Evolutionary conservation across 805 yeast species (phyloP), one percentile per base, ranked within the genome.

Genomic region (Saccharomycopsis vini): DNA sequence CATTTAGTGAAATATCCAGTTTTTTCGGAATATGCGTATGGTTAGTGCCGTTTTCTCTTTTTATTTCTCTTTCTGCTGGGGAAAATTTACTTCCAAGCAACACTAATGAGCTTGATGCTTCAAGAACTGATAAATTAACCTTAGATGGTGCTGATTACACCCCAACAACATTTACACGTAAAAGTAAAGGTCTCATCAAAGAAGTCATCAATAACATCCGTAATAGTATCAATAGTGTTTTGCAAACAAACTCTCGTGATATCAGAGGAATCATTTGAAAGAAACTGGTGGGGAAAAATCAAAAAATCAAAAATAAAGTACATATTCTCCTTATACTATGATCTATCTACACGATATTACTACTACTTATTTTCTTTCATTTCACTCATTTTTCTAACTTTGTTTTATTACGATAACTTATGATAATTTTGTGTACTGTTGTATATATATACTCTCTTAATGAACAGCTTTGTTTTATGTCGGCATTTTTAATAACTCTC

Each of bases 1-100:
- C 82, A 10, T 90, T 90, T 57, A 69, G 88, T 1, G 95, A 92
- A 58, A 85, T 92, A 3, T 85, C 96, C n/a, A 82, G 96, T 3
- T 92, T 92, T 61, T 89, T 92, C 58, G 98, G 96, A 1, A 63
- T 92, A 34, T 80, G 92, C 54, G 79, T 92, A 16, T 92, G 98
- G 98, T 71, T 90, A 47, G 75, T 92, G 23, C 98, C 98, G 28
- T 87, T 92, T 60, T 80, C 95, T 3, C 68, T 92, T 45, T 90
- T 92, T 61, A 90, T 92, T 15, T 81, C 95, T 24, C 68, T 92
- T 47, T 84, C 94, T 58, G 97, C 97, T 1, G 84, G 86, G 50
- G 98, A 92, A 56, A 82, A 85, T 56, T 77, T 83, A 16, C 69
- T 92, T 36, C 98, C 98, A 6, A 68, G 56, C 3, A 57, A 52